Evolutionary conservation across 768 basidiomycete genomes (phyloP).

Genomic region (Asterophora parasitica): DNA sequence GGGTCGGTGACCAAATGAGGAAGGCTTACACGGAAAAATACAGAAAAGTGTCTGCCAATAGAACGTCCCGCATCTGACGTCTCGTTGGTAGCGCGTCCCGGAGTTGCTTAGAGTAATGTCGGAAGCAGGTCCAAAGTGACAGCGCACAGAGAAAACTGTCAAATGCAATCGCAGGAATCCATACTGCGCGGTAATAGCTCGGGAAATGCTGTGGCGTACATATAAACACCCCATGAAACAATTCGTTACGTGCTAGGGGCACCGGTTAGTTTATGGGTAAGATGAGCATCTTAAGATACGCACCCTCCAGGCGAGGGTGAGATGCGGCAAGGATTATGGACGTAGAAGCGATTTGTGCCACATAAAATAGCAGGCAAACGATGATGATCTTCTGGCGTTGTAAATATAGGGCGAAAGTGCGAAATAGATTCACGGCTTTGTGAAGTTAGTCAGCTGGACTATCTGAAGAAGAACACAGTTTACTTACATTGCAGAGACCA

Average conservation of each 20-base stretch:
- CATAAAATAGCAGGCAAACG: slow-evolving; percentile 11
- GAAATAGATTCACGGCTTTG: slow-evolving; percentile 21
- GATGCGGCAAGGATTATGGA: slow-evolving; percentile 13
- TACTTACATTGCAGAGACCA: slow-evolving; percentile 26
- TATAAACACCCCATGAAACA: slow-evolving; percentile 10
- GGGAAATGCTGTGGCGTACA: slow-evolving; percentile 18
- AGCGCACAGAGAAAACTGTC: slow-evolving; percentile 20
- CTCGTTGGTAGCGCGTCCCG: slow-evolving; percentile 2
- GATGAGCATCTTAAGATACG: background rate
- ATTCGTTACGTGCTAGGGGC: slow-evolving; percentile 8
- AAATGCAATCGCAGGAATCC: slow-evolving; percentile 21
- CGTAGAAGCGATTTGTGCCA: slow-evolving; percentile 16
- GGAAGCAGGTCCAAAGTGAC: slow-evolving; percentile 15
- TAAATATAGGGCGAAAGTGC: slow-evolving; percentile 22
- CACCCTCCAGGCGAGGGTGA: slow-evolving; percentile 14
- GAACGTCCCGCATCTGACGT: slow-evolving; percentile 17
- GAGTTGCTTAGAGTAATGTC: slow-evolving; percentile 6
- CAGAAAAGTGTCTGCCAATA: slow-evolving; percentile 22
- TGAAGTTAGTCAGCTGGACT: background rate
- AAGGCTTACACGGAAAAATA: slow-evolving; percentile 24
- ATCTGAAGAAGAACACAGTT: background rate
- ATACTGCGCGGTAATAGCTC: slow-evolving; percentile 18
- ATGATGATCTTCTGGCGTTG: slow-evolving; percentile 12
- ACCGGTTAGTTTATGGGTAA: background rate
- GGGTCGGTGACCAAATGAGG: background rate